phyloP scores from a whole-genome alignment of 164 flowering plant genomes.

The Aristolochia fimbriata region DNA sequence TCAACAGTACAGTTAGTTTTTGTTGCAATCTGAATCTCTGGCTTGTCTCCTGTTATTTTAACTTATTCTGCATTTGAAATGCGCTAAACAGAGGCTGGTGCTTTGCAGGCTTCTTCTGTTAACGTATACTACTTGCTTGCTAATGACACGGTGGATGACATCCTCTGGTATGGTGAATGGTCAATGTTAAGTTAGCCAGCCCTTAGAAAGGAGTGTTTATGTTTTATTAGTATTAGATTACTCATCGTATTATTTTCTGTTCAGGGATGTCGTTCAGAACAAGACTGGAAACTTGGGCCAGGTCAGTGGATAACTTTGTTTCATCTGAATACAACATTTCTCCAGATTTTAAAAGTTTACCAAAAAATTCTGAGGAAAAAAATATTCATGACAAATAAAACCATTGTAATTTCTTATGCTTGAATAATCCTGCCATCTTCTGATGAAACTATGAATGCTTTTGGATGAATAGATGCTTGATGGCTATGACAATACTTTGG shows the following conservation, averaged over 20 bases:
- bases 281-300: conserved; percentile 94
- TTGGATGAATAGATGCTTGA: conserved; percentile 56
- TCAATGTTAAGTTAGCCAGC: not conserved
- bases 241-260: conserved; percentile 3
- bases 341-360: too few relatives aligned
- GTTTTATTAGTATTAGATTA: not conserved
- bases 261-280: conserved; percentile 93
- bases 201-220: too few relatives aligned
- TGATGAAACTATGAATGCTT: not conserved
- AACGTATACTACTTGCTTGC: conserved; percentile 83
- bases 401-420: too few relatives aligned
- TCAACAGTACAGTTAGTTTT: too few relatives aligned
- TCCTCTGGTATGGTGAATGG: conserved; percentile 61
- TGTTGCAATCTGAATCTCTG: too few relatives aligned
- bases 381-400: too few relatives aligned
- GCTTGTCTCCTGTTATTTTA: too few relatives aligned
- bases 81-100: not conserved
- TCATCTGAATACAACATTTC: not conserved
- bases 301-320: conserved; percentile 26
- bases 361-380: too few relatives aligned
- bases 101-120: conserved; percentile 70
- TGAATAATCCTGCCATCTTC: not conserved
- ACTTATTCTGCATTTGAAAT: too few relatives aligned
- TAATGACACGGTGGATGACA: conserved; percentile 91
- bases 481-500: conserved; percentile 68